Conservation (phyloP, 2,329 filamentous ascomycete species). For the Fusarium albosuccineum region DNA sequence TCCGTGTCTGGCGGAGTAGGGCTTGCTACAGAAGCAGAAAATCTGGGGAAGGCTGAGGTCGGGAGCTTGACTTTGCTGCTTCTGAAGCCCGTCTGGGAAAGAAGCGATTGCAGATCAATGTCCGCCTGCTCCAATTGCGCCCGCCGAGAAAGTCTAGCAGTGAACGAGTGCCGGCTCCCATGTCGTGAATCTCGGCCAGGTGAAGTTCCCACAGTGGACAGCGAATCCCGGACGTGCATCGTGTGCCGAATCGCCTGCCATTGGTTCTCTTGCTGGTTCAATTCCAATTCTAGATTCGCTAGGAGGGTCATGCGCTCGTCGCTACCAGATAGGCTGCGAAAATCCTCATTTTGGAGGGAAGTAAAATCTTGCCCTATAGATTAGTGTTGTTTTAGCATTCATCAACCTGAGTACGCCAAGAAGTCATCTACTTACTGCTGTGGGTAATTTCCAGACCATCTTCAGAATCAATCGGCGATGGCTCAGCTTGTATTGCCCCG, state of each 20-base stretch:
- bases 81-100: slow-evolving; percentile 31
- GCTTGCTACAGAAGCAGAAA: slow-evolving; percentile 23
- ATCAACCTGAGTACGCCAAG: neutral
- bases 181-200: slow-evolving; percentile 40
- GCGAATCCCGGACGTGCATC: slow-evolving; percentile 62
- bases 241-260: slow-evolving; percentile 71
- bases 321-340: slow-evolving; percentile 33
- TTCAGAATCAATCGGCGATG: slow-evolving; percentile 65
- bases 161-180: slow-evolving; percentile 25
- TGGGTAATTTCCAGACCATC: slow-evolving; percentile 57
- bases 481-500: slow-evolving; percentile 61
- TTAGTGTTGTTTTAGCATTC: slow-evolving; percentile 15
- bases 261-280: slow-evolving; percentile 70
- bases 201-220: slow-evolving; percentile 59
- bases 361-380: slow-evolving; percentile 15
- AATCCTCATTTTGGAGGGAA: neutral
- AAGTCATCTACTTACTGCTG: slow-evolving; percentile 16
- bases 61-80: slow-evolving; percentile 25
- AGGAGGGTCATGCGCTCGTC: slow-evolving; percentile 63
- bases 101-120: slow-evolving; percentile 31
- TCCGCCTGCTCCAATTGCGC: slow-evolving; percentile 26
- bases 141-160: slow-evolving; percentile 29
- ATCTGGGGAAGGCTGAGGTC: slow-evolving; percentile 34
- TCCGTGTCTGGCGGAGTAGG: slow-evolving; percentile 68
- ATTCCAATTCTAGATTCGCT: slow-evolving; percentile 71